Conservation (phyloP, 1,139 yeast genomes). For the Yamadazyma atmosphaerica region DNA sequence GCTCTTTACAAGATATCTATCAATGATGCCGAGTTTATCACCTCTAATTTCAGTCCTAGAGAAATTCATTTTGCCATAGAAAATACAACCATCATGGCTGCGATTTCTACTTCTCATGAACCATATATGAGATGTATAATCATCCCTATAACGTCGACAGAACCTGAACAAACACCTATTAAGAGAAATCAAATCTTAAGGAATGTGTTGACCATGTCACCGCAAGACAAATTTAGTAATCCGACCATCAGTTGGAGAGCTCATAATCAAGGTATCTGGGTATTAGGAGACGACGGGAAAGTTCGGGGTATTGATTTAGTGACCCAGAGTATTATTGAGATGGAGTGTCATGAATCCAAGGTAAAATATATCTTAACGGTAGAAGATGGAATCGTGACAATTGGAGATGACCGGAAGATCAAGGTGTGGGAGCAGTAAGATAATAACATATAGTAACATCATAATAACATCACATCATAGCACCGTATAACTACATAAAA, state of each 20-base stretch:
- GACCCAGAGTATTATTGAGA: conserved; percentile 24
- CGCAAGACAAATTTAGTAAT: conserved; percentile 70
- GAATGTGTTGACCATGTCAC: conserved; percentile 60
- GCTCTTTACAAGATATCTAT: conserved; percentile 53
- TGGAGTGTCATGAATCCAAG: conserved; percentile 41
- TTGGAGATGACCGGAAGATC: conserved; percentile 15
- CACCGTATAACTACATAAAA: neutral
- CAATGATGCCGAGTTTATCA: conserved; percentile 75
- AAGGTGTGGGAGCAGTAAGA: conserved; percentile 16
- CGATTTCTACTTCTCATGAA: conserved; percentile 70
- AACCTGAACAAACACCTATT: conserved; percentile 14
- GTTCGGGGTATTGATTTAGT: conserved; percentile 56
- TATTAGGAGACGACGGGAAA: conserved; percentile 69
- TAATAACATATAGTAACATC: too few relatives aligned
- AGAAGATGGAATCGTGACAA: conserved; percentile 17
- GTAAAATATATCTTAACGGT: conserved; percentile 47
- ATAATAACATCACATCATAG: too few relatives aligned
- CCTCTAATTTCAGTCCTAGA: conserved; percentile 65
- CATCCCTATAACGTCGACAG: conserved; percentile 38
- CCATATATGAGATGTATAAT: conserved; percentile 65
- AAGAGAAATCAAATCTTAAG: conserved; percentile 49
- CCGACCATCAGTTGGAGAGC: conserved; percentile 47
- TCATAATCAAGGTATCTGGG: conserved; percentile 53
- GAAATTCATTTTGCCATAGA: conserved; percentile 31
- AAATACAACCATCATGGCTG: conserved; percentile 30